Conservation (phyloP, 2,329 filamentous ascomycete genomes). For the Claviceps digitariae region DNA sequence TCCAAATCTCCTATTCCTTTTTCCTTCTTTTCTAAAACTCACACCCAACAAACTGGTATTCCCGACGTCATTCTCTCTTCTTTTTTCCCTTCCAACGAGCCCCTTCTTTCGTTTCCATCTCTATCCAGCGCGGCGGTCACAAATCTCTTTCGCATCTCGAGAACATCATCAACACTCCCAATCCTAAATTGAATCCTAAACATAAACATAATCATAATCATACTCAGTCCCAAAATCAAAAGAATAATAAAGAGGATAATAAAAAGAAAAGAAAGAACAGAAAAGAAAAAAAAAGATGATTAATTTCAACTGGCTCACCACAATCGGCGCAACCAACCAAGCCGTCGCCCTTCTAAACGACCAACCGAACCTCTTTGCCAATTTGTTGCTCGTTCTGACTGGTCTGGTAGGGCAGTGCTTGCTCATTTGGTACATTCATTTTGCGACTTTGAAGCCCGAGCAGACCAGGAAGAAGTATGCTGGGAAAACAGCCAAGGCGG, state of each 20-base stretch:
- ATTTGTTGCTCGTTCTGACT: conserved; percentile 40
- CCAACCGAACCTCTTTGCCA: conserved; percentile 44
- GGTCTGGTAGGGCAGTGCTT: conserved; percentile 30
- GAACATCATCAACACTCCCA: too few species aligned
- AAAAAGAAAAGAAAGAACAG: not conserved
- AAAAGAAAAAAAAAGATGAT: conserved; percentile 21
- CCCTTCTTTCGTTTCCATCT: too few species aligned
- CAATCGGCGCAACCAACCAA: conserved; percentile 42
- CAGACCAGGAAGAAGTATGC: conserved; percentile 29
- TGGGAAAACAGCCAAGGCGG: not conserved
- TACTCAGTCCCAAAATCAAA: too few species aligned
- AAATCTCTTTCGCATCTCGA: too few species aligned
- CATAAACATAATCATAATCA: too few species aligned
- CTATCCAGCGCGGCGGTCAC: too few species aligned
- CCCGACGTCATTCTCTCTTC: too few species aligned
- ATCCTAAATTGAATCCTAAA: too few species aligned
- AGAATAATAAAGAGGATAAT: not conserved
- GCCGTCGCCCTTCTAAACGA: conserved; percentile 48
- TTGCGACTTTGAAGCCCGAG: conserved; percentile 45
- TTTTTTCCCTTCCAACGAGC: too few species aligned
- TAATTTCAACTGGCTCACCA: conserved; percentile 43
- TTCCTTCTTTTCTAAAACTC: too few species aligned
- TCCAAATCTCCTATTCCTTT: too few species aligned
- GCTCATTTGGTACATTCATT: conserved; percentile 45
- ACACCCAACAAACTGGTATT: too few species aligned